Conservation (phyloP, 768 basidiomycete genomes). For the Pleurotus giganteus region DNA sequence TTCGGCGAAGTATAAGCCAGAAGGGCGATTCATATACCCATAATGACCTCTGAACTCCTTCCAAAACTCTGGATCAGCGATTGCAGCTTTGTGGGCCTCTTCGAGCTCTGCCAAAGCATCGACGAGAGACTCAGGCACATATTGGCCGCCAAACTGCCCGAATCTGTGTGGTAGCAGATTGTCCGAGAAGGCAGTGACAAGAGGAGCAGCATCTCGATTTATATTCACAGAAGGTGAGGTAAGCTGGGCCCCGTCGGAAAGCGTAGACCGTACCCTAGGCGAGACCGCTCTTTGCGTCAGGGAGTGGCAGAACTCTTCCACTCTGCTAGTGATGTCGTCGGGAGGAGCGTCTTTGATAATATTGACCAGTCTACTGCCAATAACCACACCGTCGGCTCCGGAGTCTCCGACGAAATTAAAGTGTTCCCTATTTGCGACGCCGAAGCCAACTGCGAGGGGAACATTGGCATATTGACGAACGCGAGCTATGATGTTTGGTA, state of each 20-base stretch:
- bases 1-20: constrained; percentile 87
- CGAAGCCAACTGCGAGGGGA: constrained; percentile 95
- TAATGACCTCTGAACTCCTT: constrained; percentile 86
- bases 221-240: constrained; percentile 26
- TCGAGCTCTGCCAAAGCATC: constrained; percentile 91
- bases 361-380: constrained; percentile 83
- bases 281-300: constrained; percentile 50
- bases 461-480: constrained; percentile 76
- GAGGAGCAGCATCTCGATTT: constrained; percentile 26
- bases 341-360: constrained; percentile 68
- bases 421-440: constrained; percentile 87
- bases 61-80: constrained; percentile 88
- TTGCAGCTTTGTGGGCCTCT: constrained; percentile 83
- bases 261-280: constrained; percentile 32
- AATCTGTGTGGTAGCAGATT: constrained; percentile 76
- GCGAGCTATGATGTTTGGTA: constrained; percentile 82
- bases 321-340: constrained; percentile 46
- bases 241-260: constrained; percentile 17
- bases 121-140: constrained; percentile 94
- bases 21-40: constrained; percentile 94
- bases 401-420: constrained; percentile 82
- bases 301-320: constrained; percentile 74
- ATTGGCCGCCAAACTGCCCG: constrained; percentile 95
- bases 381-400: constrained; percentile 94
- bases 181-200: constrained; percentile 31